Base-by-base conservation (phyloP, 1,139 yeast species). In the Hemisphaericaspora lyxosophila region DNA sequence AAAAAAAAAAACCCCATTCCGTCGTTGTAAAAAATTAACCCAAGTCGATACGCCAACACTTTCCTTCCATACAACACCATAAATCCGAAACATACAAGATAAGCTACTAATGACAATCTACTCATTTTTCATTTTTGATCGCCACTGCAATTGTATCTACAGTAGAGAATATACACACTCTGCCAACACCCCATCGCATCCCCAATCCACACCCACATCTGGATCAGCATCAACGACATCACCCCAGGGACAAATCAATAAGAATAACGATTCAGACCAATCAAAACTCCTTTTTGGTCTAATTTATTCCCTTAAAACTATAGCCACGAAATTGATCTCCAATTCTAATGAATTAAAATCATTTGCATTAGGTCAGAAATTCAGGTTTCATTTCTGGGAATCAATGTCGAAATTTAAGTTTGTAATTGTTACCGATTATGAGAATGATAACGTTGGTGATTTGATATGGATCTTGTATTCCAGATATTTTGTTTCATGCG, bases 231-330 rank as follows among this genome's bases (percentile, higher is more conserved):
- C 28, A 15, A 6, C 31, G 4, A 12, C 31, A 4, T 28, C 17
- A 11, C 31, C 31, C 9, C 31, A 35, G 25, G 85, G 84, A 1
- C 55, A 73, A 0, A 65, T 74, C 34, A 84, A 84, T 53, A 66
- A 70, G 18, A 74, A 70, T 43, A 82, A 79, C 53, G 73, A 74
- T 38, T 80, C 80, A 29, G 83, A 85, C 52, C 70, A 78, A 12
- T 82, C 92, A 9, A 85, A 92, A 57, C 73, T 92, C 31, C 68
- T 92, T 14, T 92, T 88, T 57, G 98, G 98, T n/a, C 80, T 87
- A 35, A 67, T 88, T 14, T 85, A 80, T 55, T 88, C 97, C 7
- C 63, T 92, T 45, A 76, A 90, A 40, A 85, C 82, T 47, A 77
- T 90, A 35, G 75, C 92, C 1, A 70, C 79, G 19, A 83, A 85